Percentiles rank a stretch among this genome's conserved stretches.
Evolutionary conservation across 2,329 filamentous ascomycete species (phyloP).

Genomic region (Penicillium capsulatum): DNA sequence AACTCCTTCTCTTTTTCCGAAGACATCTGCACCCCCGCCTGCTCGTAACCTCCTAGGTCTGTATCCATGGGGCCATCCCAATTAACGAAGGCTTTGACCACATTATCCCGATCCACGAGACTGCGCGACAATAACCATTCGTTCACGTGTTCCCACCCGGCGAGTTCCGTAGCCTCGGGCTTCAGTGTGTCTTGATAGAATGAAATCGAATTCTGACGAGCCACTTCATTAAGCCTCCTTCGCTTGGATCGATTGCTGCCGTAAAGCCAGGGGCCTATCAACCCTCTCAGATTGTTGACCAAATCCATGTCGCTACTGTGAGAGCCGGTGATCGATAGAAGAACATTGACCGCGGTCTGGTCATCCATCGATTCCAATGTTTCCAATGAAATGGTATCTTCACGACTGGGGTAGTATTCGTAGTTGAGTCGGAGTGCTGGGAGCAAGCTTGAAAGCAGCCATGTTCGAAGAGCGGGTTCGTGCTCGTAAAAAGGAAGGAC

Average conservation of each 20-base stretch:
- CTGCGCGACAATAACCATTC: constrained; percentile 56
- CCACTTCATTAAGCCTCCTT: constrained; percentile 43
- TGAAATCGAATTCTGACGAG: constrained; percentile 27
- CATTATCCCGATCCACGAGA: constrained; percentile 47
- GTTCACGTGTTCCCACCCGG: constrained; percentile 57
- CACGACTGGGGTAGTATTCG: constrained; percentile 57
- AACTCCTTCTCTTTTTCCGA: constrained; percentile 43
- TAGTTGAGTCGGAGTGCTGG: constrained; percentile 58
- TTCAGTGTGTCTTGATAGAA: constrained; percentile 19
- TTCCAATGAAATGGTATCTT: constrained; percentile 45
- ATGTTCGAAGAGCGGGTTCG: constrained; percentile 52
- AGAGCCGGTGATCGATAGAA: constrained; percentile 46
- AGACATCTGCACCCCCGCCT: constrained; percentile 39
- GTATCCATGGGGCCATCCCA: constrained; percentile 60
- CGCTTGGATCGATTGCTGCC: constrained; percentile 54
- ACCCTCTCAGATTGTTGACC: constrained; percentile 53
- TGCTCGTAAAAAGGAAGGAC: constrained; percentile 55
- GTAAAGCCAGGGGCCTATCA: constrained; percentile 62
- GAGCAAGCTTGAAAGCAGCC: constrained; percentile 58
- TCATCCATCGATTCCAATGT: constrained; percentile 52
- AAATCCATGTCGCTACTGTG: constrained; percentile 38
- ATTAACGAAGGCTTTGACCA: constrained; percentile 49
- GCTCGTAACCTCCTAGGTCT: constrained; percentile 53
- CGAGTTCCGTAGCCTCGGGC: constrained; percentile 21
- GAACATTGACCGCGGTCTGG: constrained; percentile 49